These are phyloP conservation scores for Stagonosporopsis cucurbitacearum DNA, from an alignment of 2,329 filamentous ascomycete species.

Conservation along the genomic window DNA sequence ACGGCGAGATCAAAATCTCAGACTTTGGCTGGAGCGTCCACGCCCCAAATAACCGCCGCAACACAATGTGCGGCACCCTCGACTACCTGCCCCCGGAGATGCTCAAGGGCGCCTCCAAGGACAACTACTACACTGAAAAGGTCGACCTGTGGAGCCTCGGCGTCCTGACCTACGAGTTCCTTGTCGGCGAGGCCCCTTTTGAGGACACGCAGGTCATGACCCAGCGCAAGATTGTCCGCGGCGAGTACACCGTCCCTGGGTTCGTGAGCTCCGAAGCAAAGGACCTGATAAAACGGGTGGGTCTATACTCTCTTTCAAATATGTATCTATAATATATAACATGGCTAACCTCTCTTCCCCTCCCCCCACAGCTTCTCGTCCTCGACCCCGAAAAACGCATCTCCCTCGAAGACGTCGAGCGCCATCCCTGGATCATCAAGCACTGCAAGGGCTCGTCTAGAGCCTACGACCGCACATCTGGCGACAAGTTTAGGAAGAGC, in stretches of 20 bases:
- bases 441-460: slow-evolving; percentile 68
- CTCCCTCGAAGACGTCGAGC: slow-evolving; percentile 83
- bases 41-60: slow-evolving; percentile 89
- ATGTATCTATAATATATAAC: background rate
- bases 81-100: slow-evolving; percentile 99
- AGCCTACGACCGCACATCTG: slow-evolving; percentile 42
- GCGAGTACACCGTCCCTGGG: slow-evolving; percentile 89
- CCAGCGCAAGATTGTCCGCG: slow-evolving; percentile 83
- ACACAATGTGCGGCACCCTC: slow-evolving; percentile 95
- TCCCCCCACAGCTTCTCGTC: slow-evolving; percentile 65
- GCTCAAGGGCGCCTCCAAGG: slow-evolving; percentile 79
- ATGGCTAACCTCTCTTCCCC: background rate
- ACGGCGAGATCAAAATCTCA: slow-evolving; percentile 97
- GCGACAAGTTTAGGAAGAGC: slow-evolving; percentile 37
- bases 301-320: slow-evolving; percentile 34
- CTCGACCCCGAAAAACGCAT: slow-evolving; percentile 94
- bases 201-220: slow-evolving; percentile 97
- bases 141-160: slow-evolving; percentile 96
- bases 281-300: slow-evolving; percentile 89
- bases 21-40: slow-evolving; percentile 99
- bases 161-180: slow-evolving; percentile 93
- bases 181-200: slow-evolving; percentile 95
- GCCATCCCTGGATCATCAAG: slow-evolving; percentile 96
- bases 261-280: slow-evolving; percentile 90
- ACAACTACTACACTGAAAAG: slow-evolving; percentile 93